phyloP scores from a whole-genome alignment of 2,329 filamentous ascomycete species.

The Botrytis cinerea region DNA sequence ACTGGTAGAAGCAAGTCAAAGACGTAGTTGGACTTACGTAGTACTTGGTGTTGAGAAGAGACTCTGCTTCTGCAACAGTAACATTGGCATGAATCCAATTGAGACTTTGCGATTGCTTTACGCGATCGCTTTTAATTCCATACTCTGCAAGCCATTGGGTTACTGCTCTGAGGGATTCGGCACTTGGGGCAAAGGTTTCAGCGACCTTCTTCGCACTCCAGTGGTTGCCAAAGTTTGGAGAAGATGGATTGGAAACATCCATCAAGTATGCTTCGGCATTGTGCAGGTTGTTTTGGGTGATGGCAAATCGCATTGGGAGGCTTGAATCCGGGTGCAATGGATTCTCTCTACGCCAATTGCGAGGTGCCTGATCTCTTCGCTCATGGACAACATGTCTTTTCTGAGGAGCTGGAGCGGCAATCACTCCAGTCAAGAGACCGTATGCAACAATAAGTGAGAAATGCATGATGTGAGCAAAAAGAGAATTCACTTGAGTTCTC shows the following conservation, averaged over 20 bases:
- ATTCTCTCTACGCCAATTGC: conserved; percentile 25
- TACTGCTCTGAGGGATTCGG: conserved; percentile 46
- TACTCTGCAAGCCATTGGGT: conserved; percentile 54
- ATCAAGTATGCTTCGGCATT: conserved; percentile 47
- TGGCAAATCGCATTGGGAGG: conserved; percentile 43
- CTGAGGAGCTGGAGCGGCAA: conserved; percentile 22
- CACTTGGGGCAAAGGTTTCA: conserved; percentile 47
- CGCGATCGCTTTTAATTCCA: conserved; percentile 51
- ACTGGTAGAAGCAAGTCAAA: neutral
- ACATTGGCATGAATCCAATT: conserved; percentile 41
- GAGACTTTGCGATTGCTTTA: conserved; percentile 47
- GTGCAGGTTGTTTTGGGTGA: conserved; percentile 49
- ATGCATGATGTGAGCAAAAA: conserved; percentile 20
- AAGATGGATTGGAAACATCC: conserved; percentile 43
- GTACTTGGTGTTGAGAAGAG: conserved; percentile 55
- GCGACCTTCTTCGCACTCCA: conserved; percentile 25
- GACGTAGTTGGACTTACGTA: conserved; percentile 23
- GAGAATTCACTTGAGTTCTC: conserved; percentile 5
- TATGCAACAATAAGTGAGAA: conserved; percentile 20
- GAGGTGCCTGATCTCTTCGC: conserved; percentile 23
- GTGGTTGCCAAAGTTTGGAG: conserved; percentile 31
- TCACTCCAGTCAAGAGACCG: conserved; percentile 22
- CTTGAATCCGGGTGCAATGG: conserved; percentile 23
- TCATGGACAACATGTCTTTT: conserved; percentile 28
- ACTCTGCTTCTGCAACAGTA: conserved; percentile 48